Evolutionary conservation across 495 filamentous ascomycete species (phyloP).

Genomic region (Lindgomyces ingoldianus): DNA sequence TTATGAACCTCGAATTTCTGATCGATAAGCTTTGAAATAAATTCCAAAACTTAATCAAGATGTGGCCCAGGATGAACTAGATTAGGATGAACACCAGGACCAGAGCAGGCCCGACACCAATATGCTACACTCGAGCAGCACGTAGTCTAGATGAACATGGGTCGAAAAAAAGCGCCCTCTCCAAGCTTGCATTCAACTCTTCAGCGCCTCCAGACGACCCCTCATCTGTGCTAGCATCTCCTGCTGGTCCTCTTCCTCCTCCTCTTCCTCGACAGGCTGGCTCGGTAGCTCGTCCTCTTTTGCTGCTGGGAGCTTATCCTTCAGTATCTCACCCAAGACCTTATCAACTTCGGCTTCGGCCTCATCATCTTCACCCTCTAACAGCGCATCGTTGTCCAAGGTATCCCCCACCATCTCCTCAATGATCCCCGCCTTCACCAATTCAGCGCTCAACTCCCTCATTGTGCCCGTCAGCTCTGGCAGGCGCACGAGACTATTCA

Average conservation of each 20-base stretch:
- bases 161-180: too few species aligned
- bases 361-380: constrained; percentile 84
- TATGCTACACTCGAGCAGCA: too few species aligned
- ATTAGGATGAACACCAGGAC: too few species aligned
- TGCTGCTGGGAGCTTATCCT: constrained; percentile 72
- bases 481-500: constrained; percentile 80
- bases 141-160: too few species aligned
- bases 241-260: constrained; percentile 81
- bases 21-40: too few species aligned
- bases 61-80: too few species aligned
- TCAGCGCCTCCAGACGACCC: constrained; percentile 82
- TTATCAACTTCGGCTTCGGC: constrained; percentile 90
- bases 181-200: constrained; percentile 73
- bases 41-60: too few species aligned
- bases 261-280: constrained; percentile 62
- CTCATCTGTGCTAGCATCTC: constrained; percentile 91
- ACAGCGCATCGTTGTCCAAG: constrained; percentile 68
- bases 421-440: constrained; percentile 93
- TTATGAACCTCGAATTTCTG: too few species aligned
- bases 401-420: constrained; percentile 94
- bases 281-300: constrained; percentile 45
- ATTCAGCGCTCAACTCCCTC: constrained; percentile 81
- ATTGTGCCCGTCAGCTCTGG: constrained; percentile 89
- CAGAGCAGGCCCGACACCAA: too few species aligned
- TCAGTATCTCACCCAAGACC: constrained; percentile 83